Base-by-base conservation (phyloP, 2,329 filamentous ascomycete genomes). In the Cladosporium sp. region DNA sequence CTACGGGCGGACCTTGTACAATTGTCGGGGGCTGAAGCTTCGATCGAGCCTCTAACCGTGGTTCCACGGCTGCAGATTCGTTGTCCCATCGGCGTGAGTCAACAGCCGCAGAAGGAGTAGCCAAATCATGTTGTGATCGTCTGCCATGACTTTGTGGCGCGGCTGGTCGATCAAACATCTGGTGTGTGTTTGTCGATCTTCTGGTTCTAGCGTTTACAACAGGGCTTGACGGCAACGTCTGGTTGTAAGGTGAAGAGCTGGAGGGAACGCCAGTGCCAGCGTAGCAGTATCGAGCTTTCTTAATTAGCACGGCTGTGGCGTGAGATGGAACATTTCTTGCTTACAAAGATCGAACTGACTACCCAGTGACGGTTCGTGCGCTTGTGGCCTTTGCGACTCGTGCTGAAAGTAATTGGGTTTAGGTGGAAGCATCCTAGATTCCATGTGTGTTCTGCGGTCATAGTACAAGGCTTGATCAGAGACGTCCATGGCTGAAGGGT, bases 211-310 rank as follows among this genome's bases (percentile, higher is more conserved):
- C 71, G 38, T 57, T 65, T 44, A 71, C 64, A 2, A 68, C 64
- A 32, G 73, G 73, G 56, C 72, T 75, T 2, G 72, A 75, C 11
- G 67, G 59, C 2, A 68, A 35, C 38, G 38, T 35, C 18, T 58
- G 54, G 19, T 58, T 50, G 50, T 55, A 43, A 57, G 52, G 14
- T 44, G 67, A 50, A 41, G 70, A 70, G 56, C 67, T 72, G 1
- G 54, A 61, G 43, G 13, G 62, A 58, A 9, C 55, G 38, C 14
- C 32, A n/a, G 45, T 44, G 9, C 58, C 31, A 31, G 60, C 58
- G 50, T 68, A 63, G 7, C 61, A 53, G 43, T 65, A 67, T 22
- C 54, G 62, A 33, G 49, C 34, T 49, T 7, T 6, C 34, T n/a
- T n/a, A 43, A 38, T n/a, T 49, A 35, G 41, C 35, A n/a, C 3